These are phyloP conservation scores for Neofusicoccum cordaticola DNA, from an alignment of 2,329 filamentous ascomycete species.

Conservation along the genomic window DNA sequence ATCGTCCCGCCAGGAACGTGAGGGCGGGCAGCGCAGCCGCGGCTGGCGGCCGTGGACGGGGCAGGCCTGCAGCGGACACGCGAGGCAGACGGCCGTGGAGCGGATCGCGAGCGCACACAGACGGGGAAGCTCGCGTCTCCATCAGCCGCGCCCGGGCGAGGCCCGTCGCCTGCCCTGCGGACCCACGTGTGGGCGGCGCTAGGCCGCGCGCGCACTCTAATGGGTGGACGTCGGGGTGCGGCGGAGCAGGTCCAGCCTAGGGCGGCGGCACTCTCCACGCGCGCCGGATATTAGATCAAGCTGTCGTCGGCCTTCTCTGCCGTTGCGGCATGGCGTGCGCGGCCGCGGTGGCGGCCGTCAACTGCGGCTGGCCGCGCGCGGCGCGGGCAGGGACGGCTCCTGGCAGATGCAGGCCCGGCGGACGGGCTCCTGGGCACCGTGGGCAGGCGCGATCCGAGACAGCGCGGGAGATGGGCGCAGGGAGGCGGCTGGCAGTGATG, in stretches of 20 bases:
- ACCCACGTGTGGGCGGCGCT: conserved; percentile 2
- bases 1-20: neutral
- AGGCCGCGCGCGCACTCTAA: neutral
- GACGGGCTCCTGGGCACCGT: neutral
- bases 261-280: neutral
- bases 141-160: neutral
- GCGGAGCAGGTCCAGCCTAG: too few species aligned
- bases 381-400: neutral
- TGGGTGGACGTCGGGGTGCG: too few species aligned
- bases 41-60: neutral
- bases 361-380: neutral
- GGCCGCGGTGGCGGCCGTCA: neutral
- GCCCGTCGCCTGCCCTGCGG: neutral
- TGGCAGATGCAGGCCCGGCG: neutral
- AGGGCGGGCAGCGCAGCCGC: neutral
- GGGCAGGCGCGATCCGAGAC: neutral
- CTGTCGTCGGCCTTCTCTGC: neutral
- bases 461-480: conserved; percentile 10
- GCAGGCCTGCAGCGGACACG: neutral
- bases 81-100: too few species aligned
- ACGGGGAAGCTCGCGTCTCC: neutral
- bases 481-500: neutral
- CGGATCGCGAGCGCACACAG: neutral
- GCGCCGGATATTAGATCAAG: neutral
- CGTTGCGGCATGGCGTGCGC: neutral